phyloP scores from a whole-genome alignment of 2,329 filamentous ascomycete genomes.

The Stachybotrys chartarum region DNA sequence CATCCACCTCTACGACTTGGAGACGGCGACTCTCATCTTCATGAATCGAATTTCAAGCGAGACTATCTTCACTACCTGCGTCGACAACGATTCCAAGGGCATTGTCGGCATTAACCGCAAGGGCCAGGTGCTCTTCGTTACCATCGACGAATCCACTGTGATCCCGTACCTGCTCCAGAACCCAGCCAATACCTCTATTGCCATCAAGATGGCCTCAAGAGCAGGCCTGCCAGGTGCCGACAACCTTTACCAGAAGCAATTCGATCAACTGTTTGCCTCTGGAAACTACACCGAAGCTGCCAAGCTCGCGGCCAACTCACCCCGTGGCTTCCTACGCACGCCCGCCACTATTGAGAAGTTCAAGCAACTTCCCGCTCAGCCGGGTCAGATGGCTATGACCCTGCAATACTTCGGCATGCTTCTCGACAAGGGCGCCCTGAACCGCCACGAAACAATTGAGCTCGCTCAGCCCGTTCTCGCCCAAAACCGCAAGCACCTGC shows the following conservation, averaged over 20 bases:
- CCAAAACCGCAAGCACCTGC: slow-evolving; percentile 88
- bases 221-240: slow-evolving; percentile 92
- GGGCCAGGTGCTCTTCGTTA: slow-evolving; percentile 91
- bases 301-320: slow-evolving; percentile 94
- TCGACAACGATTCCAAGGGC: slow-evolving; percentile 76
- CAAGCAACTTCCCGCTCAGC: slow-evolving; percentile 75
- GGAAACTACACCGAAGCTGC: slow-evolving; percentile 84
- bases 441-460: slow-evolving; percentile 90
- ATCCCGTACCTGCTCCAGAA: slow-evolving; percentile 96
- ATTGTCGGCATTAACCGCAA: slow-evolving; percentile 95
- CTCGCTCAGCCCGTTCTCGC: slow-evolving; percentile 85
- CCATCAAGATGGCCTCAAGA: slow-evolving; percentile 92
- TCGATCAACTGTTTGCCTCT: slow-evolving; percentile 75
- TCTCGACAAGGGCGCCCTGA: slow-evolving; percentile 88
- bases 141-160: slow-evolving; percentile 83
- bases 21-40: slow-evolving; percentile 93
- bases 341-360: slow-evolving; percentile 93
- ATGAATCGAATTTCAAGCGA: slow-evolving; percentile 99
- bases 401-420: slow-evolving; percentile 97
- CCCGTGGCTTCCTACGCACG: slow-evolving; percentile 89
- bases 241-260: slow-evolving; percentile 85
- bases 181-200: slow-evolving; percentile 85
- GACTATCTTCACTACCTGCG: slow-evolving; percentile 92
- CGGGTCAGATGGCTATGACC: slow-evolving; percentile 85
- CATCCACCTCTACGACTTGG: slow-evolving; percentile 96